Evolutionary conservation across 2,329 filamentous ascomycete genomes (phyloP), one percentile per base, ranked within the genome.

Genomic region (Anthostomella pinea): DNA sequence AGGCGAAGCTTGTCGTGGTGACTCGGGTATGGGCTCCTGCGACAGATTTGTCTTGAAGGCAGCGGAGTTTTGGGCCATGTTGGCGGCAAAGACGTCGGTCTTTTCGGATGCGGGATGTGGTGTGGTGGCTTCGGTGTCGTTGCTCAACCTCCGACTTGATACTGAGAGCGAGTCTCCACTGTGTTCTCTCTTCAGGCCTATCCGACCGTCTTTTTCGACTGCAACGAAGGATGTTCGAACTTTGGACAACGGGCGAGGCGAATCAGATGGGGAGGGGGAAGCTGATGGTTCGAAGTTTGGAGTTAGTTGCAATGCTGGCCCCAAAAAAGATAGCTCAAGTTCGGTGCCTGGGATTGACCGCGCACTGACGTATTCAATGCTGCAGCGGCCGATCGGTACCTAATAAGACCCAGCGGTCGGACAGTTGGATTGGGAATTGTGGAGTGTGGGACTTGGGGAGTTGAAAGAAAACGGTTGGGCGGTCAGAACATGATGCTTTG

Each of bases 141-240:
- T 61, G 52, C 62, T 65, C 15, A 54, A 43, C 35, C 62, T 64
- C 20, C 63, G 55, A 13, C 57, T 59, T 4, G 58, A 56, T 6
- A 60, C 62, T 5, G 61, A 56, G 25, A 53, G 56, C 0, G 69
- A 71, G 17, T 72, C 69, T 25, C 59, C 56, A 45, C 69, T 72
- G 16, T 56, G 57, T 26, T 70, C 64, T 40, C 67, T 59, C 52
- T 65, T 68, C 19, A 80, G 60, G 29, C 76, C 76, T 48, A 79
- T 65, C 28, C 72, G 67, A 35, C 77, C 76, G 62, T 79, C 74
- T 45, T 79, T 79, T 56, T 88, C 83, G 29, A 90, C 75, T 13
- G 83, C 77, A 34, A 90, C 75, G 58, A 90, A 90, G 58, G 70
- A 86, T 23, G 84, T 85, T 48, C 84, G 77, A 27, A 89, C 80